These are phyloP conservation scores for Pythium oligandrum DNA, from an alignment of 352 stramenopile species.

Conservation along the genomic window DNA sequence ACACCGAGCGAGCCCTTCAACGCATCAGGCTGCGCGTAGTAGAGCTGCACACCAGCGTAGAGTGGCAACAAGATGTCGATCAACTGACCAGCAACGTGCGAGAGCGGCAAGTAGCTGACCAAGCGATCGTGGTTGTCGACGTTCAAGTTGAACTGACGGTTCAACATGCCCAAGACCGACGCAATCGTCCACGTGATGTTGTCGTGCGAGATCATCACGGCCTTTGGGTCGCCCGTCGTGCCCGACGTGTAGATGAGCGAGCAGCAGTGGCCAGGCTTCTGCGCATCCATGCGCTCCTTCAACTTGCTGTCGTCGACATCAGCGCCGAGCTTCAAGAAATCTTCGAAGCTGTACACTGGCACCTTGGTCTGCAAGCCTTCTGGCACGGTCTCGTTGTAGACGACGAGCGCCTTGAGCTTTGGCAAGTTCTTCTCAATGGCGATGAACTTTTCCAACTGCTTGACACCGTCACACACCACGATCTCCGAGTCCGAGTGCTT, in stretches of 20 bases:
- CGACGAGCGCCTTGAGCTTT: conserved; percentile 91
- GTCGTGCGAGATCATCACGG: conserved; percentile 95
- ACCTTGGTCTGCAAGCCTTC: conserved; percentile 58
- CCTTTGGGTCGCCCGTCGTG: conserved; percentile 94
- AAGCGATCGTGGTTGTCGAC: conserved; percentile 67
- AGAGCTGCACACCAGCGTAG: conserved; percentile 60
- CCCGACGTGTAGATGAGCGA: conserved; percentile 94
- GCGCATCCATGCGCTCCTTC: conserved; percentile 62
- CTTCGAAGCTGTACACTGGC: conserved; percentile 73
- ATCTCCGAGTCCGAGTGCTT: conserved; percentile 91
- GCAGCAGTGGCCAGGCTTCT: conserved; percentile 85
- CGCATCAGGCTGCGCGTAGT: conserved; percentile 88
- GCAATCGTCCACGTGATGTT: conserved; percentile 88
- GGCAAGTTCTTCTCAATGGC: conserved; percentile 81
- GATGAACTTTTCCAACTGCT: conserved; percentile 93
- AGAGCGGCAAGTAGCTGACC: conserved; percentile 88
- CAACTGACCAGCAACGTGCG: conserved; percentile 85
- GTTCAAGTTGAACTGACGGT: conserved; percentile 47
- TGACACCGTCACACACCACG: conserved; percentile 90
- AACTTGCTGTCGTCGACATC: conserved; percentile 61
- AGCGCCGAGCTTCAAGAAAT: conserved; percentile 73
- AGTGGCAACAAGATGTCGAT: conserved; percentile 85
- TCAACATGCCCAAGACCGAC: conserved; percentile 57
- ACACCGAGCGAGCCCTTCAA: conserved; percentile 84
- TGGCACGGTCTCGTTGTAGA: conserved; percentile 88